Conservation (phyloP, 2,329 filamentous ascomycete species). For the Fusarium foetens region DNA sequence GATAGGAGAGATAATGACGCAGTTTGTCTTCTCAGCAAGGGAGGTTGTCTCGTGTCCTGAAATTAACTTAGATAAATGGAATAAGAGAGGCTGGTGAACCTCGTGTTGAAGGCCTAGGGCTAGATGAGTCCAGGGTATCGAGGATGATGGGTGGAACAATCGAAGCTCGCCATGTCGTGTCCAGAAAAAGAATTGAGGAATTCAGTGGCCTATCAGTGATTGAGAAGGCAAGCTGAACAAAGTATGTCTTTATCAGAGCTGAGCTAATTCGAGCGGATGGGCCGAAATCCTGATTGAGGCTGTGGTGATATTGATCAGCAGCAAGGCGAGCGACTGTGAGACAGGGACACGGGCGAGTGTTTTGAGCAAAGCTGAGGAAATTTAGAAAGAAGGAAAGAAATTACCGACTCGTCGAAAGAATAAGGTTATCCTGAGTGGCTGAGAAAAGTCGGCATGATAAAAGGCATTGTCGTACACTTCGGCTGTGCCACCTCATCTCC, state of each 20-base stretch:
- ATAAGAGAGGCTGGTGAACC: conserved; percentile 17
- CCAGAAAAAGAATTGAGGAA: conserved; percentile 27
- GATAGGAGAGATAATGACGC: conserved; percentile 11
- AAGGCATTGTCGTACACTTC: neutral
- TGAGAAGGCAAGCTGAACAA: neutral
- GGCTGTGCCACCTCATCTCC: conserved; percentile 30
- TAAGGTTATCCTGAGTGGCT: neutral
- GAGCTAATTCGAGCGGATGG: neutral
- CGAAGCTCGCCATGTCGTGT: conserved; percentile 12
- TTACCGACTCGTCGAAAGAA: conserved; percentile 5
- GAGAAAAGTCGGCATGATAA: conserved; percentile 18
- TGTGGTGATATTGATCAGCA: neutral
- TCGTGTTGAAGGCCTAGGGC: conserved; percentile 24
- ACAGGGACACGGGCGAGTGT: neutral
- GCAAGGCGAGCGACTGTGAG: neutral
- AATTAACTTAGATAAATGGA: conserved; percentile 18
- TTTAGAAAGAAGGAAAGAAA: conserved; percentile 3
- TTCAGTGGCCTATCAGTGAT: neutral
- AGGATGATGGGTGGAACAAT: conserved; percentile 3
- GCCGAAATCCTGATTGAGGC: neutral
- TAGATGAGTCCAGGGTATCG: conserved; percentile 18
- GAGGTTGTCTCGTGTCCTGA: conserved; percentile 23
- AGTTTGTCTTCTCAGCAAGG: conserved; percentile 9
- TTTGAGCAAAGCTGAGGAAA: neutral
- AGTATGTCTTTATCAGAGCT: neutral